phyloP scores from a whole-genome alignment of 768 basidiomycete species.

The Podaxis sp. region DNA sequence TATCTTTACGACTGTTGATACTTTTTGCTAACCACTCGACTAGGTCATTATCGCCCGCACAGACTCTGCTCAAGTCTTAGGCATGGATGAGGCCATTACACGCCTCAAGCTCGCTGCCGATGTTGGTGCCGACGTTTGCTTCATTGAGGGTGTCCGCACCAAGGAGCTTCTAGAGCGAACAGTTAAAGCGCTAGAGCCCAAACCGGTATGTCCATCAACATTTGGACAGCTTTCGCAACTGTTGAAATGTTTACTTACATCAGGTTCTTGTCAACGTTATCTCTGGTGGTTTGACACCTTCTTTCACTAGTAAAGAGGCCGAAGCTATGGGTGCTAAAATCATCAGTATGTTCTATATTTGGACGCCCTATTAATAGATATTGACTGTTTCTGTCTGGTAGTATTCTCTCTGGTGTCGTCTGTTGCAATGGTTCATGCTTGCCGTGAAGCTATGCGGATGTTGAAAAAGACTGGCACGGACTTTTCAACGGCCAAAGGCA shows the following conservation, averaged over 20 bases:
- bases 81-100: constrained; percentile 72
- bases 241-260: background rate
- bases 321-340: constrained; percentile 73
- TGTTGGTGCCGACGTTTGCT: constrained; percentile 77
- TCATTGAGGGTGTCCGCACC: constrained; percentile 77
- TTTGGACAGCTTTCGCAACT: background rate
- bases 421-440: constrained; percentile 75
- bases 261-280: constrained; percentile 77
- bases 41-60: constrained; percentile 75
- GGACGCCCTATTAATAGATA: background rate
- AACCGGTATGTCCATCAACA: constrained; percentile 44
- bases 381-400: constrained; percentile 21
- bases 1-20: background rate
- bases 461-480: constrained; percentile 80
- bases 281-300: constrained; percentile 73
- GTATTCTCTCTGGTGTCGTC: constrained; percentile 78
- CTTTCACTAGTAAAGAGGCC: constrained; percentile 68
- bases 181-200: constrained; percentile 66
- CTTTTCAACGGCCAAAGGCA: constrained; percentile 53
- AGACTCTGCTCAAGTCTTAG: constrained; percentile 74
- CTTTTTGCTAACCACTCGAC: background rate
- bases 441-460: constrained; percentile 73
- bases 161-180: constrained; percentile 62
- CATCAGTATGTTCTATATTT: constrained; percentile 53
- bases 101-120: constrained; percentile 70